Percentiles rank a stretch among this genome's conserved stretches.
phyloP scores from a whole-genome alignment of 1,284 basidiomycete genomes.

The Meripilus lineatus region DNA sequence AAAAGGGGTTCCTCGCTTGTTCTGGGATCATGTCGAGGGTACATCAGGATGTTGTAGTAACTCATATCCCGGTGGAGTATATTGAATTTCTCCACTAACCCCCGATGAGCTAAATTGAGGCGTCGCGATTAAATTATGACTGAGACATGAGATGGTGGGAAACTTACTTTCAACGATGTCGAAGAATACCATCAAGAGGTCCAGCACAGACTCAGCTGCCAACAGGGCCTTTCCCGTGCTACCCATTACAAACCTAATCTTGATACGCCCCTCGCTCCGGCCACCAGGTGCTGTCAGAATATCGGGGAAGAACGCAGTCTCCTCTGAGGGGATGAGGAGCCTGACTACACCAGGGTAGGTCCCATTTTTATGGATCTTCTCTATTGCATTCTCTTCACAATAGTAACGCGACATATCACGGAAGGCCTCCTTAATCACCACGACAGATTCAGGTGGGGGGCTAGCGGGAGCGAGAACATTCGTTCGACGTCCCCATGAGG shows the following conservation, averaged over 20 bases:
- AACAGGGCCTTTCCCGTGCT: neutral
- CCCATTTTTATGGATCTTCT: neutral
- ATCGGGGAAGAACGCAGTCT: neutral
- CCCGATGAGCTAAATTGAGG: neutral
- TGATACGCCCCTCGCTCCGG: neutral
- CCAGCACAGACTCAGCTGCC: neutral
- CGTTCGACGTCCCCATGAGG: neutral
- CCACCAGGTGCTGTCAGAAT: neutral
- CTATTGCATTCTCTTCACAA: neutral
- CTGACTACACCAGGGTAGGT: neutral
- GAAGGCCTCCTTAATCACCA: neutral
- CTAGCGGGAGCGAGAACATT: neutral
- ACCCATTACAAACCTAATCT: neutral
- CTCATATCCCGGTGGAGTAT: neutral
- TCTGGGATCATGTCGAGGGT: neutral
- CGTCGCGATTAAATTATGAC: neutral
- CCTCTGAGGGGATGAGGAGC: neutral
- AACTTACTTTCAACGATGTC: neutral
- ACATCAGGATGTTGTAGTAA: neutral
- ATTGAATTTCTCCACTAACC: neutral
- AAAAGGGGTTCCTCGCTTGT: neutral
- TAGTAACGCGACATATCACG: neutral
- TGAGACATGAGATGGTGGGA: neutral
- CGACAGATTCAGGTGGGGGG: neutral
- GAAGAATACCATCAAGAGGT: neutral